Evolutionary conservation across 345 rosid species (phyloP), one percentile per base, ranked within the genome.

Genomic region (Triadica sebifera): DNA sequence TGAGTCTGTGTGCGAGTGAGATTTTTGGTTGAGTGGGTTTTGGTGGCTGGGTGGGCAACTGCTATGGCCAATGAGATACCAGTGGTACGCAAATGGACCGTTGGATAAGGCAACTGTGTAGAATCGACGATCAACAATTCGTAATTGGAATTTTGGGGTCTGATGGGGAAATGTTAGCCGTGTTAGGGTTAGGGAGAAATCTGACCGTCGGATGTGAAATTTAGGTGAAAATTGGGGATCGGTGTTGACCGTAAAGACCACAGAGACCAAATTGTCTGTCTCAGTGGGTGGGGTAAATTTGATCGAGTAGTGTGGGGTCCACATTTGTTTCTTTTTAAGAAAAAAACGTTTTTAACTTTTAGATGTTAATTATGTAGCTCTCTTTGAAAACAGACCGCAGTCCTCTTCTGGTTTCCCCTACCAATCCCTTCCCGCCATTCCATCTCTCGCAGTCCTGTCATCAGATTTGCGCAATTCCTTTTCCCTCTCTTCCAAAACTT

Each of bases 61-160:
- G 71, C 62, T 17, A 34, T 60, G 63, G 1, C 47, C 47, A 47
- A 25, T 60, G 47, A 71, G 80, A 70, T 72, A 56, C 22, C 16
- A 16, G 67, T 49, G 17, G 52, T 77, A 29, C 13, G 58, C 39
- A 29, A 29, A 55, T 45, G 75, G 73, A 61, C 83, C 87, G 85
- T 81, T 78, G 76, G 87, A 85, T 87, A 73, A 50, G 47, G 16
- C 4, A 66, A 12, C 39, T 1, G 75, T 22, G 34, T 4, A 8
- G 1, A 78, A 78, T 84, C 79, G 59, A 80, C 80, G 84, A 80
- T 69, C 51, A 17, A 24, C 63, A 77, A 53, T 77, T 60, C 29
- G 75, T 17, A 7, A n/a, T 53, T 16, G n/a, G 58, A 24, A n/a
- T 41, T 71, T 59, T 41, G 75, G 60, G 75, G 25, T 75, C 37